Evolutionary conservation across 2,329 filamentous ascomycete species (phyloP), one percentile per base, ranked within the genome.

Genomic region (Diaporthe helianthi): DNA sequence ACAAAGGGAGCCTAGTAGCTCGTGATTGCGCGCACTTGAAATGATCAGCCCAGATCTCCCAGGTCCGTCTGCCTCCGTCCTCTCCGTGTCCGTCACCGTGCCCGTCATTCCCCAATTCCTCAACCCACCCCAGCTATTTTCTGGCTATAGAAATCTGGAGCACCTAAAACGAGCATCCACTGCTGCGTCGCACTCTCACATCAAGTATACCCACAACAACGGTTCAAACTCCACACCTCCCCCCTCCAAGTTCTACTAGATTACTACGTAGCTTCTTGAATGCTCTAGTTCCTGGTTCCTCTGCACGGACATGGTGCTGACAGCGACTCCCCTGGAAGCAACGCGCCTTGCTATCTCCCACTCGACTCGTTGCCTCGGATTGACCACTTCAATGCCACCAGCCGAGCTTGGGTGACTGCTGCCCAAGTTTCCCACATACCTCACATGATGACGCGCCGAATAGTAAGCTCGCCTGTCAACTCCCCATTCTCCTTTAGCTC

Each of bases 391-490:
- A 65, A 69, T 69, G 70, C 67, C 58, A 69, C 55, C 54, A 69
- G 67, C 55, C 55, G 55, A 69, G 70, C 63, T 67, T 68, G 66
- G 54, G 65, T 65, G 55, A 65, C 41, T 52, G 66, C 67, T 38
- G 63, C 70, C 67, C 55, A 61, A 67, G 67, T 67, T 36, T 53
- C 53, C 64, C 24, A 44, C 24, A 36, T 13, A 33, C 44, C 44
- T 38, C 54, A 65, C 61, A 67, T 64, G 31, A 71, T 71, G 70
- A 71, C 70, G 63, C 70, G 70, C 55, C 61, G 70, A 71, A 71
- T 71, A 46, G 70, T 71, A 55, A 67, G 70, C 33, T 52, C 41
- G 29, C 41, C 36, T 7, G n/a, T 17, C 38, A n/a, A 10, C 29
- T 19, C 13, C 24, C 12, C 29, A 8, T 36, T 17, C 9, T 31